Evolutionary conservation across 2,329 filamentous ascomycete species (phyloP).

Genomic region (Corniculantispora saksenae): DNA sequence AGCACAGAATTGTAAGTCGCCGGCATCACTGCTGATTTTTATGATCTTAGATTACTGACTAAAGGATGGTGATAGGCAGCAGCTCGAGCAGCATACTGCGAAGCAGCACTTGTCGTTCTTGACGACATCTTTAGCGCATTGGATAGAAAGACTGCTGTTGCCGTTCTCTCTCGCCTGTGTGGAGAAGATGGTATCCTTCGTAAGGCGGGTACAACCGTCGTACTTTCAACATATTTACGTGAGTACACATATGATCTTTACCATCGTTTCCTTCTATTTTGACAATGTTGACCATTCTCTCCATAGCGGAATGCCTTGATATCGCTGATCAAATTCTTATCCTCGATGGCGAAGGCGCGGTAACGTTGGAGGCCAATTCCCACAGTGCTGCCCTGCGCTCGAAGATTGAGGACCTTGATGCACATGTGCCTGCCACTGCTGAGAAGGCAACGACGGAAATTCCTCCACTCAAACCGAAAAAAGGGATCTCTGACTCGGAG

Average conservation of each 20-base stretch:
- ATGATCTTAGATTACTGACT: background rate
- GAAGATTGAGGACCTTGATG: background rate
- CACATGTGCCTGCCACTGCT: background rate
- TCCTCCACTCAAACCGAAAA: background rate
- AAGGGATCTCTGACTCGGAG: background rate
- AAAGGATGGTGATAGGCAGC: background rate
- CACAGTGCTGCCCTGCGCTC: background rate
- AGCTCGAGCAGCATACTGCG: background rate
- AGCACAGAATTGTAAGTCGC: constrained; percentile 6
- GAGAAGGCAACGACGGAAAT: background rate
- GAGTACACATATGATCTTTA: no score
- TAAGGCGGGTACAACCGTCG: background rate
- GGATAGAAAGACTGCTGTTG: background rate
- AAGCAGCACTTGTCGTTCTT: background rate
- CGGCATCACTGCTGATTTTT: no score
- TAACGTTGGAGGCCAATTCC: constrained; percentile 1
- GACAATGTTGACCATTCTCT: no score
- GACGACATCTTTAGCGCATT: constrained; percentile 11
- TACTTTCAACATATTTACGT: constrained; percentile 1
- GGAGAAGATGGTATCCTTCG: background rate
- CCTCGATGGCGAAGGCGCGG: background rate
- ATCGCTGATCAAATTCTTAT: constrained; percentile 5
- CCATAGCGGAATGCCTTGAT: constrained; percentile 1
- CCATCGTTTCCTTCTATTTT: no score
- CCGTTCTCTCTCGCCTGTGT: background rate